Conservation (phyloP, 768 basidiomycete genomes). For the Amanita thiersii region DNA sequence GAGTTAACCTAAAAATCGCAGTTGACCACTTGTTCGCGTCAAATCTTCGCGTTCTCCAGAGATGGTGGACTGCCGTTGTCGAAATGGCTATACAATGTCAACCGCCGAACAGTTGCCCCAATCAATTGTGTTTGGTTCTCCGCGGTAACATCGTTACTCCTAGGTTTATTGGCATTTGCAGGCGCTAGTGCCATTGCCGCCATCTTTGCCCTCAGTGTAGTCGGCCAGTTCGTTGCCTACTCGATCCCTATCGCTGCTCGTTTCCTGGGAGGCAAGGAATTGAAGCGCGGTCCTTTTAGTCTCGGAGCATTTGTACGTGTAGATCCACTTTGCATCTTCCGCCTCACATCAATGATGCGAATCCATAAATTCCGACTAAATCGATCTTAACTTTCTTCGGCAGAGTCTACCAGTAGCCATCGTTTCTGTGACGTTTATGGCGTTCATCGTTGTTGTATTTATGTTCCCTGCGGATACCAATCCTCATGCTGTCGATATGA, state of each 20-base stretch:
- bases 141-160: slow-evolving; percentile 33
- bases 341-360: background rate
- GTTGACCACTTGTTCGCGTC: slow-evolving; percentile 32
- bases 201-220: slow-evolving; percentile 43
- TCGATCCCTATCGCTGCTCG: slow-evolving; percentile 47
- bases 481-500: slow-evolving; percentile 44
- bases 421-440: slow-evolving; percentile 56
- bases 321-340: background rate
- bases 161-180: slow-evolving; percentile 55
- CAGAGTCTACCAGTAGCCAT: slow-evolving; percentile 49
- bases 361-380: too few relatives aligned
- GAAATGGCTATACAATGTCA: slow-evolving; percentile 50
- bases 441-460: slow-evolving; percentile 53
- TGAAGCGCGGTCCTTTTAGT: slow-evolving; percentile 49
- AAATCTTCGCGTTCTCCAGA: slow-evolving; percentile 65
- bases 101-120: slow-evolving; percentile 41
- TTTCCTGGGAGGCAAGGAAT: slow-evolving; percentile 37
- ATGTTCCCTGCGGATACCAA: slow-evolving; percentile 51
- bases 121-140: slow-evolving; percentile 49
- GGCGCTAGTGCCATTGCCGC: slow-evolving; percentile 52
- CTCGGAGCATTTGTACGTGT: slow-evolving; percentile 32
- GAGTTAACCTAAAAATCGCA: too few relatives aligned
- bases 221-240: slow-evolving; percentile 41
- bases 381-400: background rate
- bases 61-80: slow-evolving; percentile 67